A percentile compares a stretch with the other conserved stretches of the same genome.
These are phyloP conservation scores for Cystobasidium sp. DNA, from an alignment of 1,284 basidiomycete genomes.

Conservation along the genomic window DNA sequence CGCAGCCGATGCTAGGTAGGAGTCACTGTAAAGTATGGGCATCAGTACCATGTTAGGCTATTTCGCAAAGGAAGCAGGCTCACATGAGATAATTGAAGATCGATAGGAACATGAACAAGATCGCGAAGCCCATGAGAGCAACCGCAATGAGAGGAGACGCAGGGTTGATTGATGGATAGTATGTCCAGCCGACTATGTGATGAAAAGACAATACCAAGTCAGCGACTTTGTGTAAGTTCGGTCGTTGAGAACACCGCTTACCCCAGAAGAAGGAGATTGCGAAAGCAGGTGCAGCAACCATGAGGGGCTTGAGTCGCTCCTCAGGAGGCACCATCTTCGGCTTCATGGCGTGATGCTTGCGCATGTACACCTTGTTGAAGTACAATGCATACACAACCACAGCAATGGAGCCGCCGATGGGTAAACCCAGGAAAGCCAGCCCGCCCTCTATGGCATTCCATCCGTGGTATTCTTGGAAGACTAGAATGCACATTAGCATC, in stretches of 20 bases:
- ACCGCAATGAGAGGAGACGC: slow-evolving; percentile 24
- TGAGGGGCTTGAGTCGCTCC: slow-evolving; percentile 50
- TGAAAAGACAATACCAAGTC: background rate
- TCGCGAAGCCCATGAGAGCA: slow-evolving; percentile 25
- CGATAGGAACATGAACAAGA: slow-evolving; percentile 58
- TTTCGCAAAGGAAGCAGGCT: too few species aligned
- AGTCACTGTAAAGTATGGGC: too few species aligned
- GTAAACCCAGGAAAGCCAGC: slow-evolving; percentile 61
- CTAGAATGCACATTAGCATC: slow-evolving; percentile 4
- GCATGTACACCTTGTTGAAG: slow-evolving; percentile 51
- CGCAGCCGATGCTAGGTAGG: slow-evolving; percentile 57
- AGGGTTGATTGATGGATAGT: slow-evolving; percentile 35
- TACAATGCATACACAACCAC: slow-evolving; percentile 51
- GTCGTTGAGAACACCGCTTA: background rate
- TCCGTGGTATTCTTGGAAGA: slow-evolving; percentile 60
- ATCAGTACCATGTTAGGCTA: too few species aligned
- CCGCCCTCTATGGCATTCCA: slow-evolving; percentile 61
- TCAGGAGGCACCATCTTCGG: slow-evolving; percentile 53
- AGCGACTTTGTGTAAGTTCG: background rate
- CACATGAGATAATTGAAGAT: slow-evolving; percentile 54
- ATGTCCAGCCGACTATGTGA: slow-evolving; percentile 31
- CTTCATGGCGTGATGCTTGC: slow-evolving; percentile 44
- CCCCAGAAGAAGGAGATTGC: slow-evolving; percentile 58
- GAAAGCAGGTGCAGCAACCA: slow-evolving; percentile 55
- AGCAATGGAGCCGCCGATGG: slow-evolving; percentile 52